Base-by-base conservation (phyloP, 345 rosid genomes). In the Alliaria petiolata region DNA sequence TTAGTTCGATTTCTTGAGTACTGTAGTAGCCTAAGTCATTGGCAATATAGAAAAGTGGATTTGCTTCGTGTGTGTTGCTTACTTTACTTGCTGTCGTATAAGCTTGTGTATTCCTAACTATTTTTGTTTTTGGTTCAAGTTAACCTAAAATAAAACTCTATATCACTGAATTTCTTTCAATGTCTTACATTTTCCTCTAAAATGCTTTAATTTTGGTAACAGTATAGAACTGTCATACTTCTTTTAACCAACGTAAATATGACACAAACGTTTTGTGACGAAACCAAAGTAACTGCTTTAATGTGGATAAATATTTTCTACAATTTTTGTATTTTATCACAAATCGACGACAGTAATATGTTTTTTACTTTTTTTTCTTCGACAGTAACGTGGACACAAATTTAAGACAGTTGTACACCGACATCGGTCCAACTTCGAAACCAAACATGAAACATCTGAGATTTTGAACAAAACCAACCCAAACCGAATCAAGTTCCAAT, bases 1-100 rank as follows among this genome's bases (percentile, higher is more conserved):
- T 58, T 47, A 52, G 76, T 65, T 47, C 16, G 19, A n/a, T 16
- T 65, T 51, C 33, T 44, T 71, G 39, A 53, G 15, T 14, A 13
- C 1, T 22, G 12, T 31, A 17, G 11, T 71, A 39, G 33, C 51
- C 33, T 50, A 42, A 54, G 55, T 45, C 46, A 7, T 26, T 26
- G 14, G 38, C 31, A 66, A 14, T 55, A 13, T 64, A 54, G 25
- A 55, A 35, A 16, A 34, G n/a, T 72, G 1, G 9, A 72, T 28
- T 42, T 31, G 56, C 4, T 64, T 26, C 31, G 19, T 66, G 17
- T 36, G 16, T 52, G 56, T 69, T 40, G n/a, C n/a, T 43, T 67
- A 30, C 42, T 51, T 53, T 26, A 51, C 35, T 40, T 15, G 28
- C 3, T 38, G n/a, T 50, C 20, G 4, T 31, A 8, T 52, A 51